Conservation (phyloP, 2,329 filamentous ascomycete genomes). For the Monilinia polystroma region DNA sequence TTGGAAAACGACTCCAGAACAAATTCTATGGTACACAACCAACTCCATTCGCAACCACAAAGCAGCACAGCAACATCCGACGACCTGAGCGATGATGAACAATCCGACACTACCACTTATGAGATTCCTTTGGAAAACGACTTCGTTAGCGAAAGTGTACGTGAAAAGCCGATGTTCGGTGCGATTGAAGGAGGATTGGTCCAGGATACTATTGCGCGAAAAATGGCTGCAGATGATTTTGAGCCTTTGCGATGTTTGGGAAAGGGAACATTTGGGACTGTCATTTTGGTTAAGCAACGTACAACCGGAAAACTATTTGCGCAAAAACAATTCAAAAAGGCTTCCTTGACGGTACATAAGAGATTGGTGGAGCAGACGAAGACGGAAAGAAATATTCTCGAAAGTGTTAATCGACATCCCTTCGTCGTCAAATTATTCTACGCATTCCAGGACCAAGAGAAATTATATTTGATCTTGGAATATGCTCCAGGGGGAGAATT, state of each 20-base stretch:
- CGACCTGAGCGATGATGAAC: conserved; percentile 56
- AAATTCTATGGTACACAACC: conserved; percentile 55
- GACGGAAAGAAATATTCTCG: conserved; percentile 90
- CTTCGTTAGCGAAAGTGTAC: conserved; percentile 69
- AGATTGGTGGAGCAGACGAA: conserved; percentile 95
- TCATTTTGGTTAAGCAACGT: conserved; percentile 87
- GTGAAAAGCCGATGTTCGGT: conserved; percentile 42
- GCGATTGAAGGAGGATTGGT: conserved; percentile 54
- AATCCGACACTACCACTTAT: conserved; percentile 76
- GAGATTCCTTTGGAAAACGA: conserved; percentile 82
- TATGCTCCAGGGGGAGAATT: conserved; percentile 97
- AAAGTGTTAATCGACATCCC: conserved; percentile 93
- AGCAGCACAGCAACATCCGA: conserved; percentile 40
- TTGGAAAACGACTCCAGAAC: conserved; percentile 56
- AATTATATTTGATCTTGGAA: conserved; percentile 94
- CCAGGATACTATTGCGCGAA: conserved; percentile 55
- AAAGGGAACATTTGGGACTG: conserved; percentile 94
- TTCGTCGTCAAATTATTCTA: conserved; percentile 99
- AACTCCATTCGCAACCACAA: conserved; percentile 59
- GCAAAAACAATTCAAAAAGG: conserved; percentile 98
- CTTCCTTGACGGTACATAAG: conserved; percentile 91
- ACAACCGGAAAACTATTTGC: conserved; percentile 87
- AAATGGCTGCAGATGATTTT: conserved; percentile 92
- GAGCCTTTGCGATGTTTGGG: conserved; percentile 87
- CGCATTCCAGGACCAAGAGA: conserved; percentile 96